phyloP scores from a whole-genome alignment of 768 basidiomycete genomes.

The Tephrocybe sp. region DNA sequence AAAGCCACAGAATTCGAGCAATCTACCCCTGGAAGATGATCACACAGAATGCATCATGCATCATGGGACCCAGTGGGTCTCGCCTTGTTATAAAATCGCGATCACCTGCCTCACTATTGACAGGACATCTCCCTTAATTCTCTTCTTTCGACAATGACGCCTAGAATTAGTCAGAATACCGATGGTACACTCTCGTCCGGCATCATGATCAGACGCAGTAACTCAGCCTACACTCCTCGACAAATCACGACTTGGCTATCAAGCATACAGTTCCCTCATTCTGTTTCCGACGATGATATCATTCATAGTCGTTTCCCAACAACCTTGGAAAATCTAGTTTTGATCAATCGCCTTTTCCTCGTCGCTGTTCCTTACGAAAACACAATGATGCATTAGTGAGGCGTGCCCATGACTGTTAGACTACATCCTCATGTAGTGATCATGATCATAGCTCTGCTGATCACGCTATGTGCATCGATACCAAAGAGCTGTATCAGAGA shows the following conservation, averaged over 20 bases:
- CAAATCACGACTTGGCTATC: conserved; percentile 8
- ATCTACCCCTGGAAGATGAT: too few species aligned
- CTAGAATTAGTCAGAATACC: not conserved
- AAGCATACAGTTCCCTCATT: conserved; percentile 7
- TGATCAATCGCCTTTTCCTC: conserved; percentile 12
- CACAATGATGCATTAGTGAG: conserved; percentile 15
- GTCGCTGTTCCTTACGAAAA: conserved; percentile 15
- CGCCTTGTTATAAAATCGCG: too few species aligned
- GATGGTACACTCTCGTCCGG: conserved; percentile 5
- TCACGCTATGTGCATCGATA: conserved; percentile 10
- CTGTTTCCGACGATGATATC: conserved; percentile 10
- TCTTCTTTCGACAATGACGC: not conserved
- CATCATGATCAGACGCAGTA: not conserved
- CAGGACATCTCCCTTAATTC: not conserved
- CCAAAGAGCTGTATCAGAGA: conserved; percentile 6
- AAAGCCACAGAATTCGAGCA: too few species aligned
- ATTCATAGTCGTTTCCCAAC: conserved; percentile 11
- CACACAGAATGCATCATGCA: too few species aligned
- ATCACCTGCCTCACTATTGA: too few species aligned
- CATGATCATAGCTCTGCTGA: conserved; percentile 5
- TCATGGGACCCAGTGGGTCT: too few species aligned
- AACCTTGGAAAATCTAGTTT: conserved; percentile 11
- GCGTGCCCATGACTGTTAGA: not conserved
- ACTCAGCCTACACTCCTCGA: conserved; percentile 3
- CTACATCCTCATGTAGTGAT: not conserved